Evolutionary conservation across 208 protist genomes (phyloP).

Genomic region (Leishmania martiniquensis): DNA sequence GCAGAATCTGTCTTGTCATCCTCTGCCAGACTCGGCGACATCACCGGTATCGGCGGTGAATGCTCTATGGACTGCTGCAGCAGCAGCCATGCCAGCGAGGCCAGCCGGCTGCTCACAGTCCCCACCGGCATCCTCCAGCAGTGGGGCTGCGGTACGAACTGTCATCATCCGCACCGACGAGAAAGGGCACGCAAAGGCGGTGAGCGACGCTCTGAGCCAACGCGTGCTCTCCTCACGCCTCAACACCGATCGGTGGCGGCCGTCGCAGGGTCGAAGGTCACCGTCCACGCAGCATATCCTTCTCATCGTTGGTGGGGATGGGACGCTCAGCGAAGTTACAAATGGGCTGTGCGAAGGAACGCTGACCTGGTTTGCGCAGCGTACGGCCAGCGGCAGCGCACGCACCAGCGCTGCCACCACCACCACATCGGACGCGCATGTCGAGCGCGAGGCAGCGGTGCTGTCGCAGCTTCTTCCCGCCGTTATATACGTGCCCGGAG

Average conservation of each 20-base stretch:
- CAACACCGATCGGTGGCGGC: neutral
- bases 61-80: conserved; percentile 9
- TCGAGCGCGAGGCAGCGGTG: conserved; percentile 52
- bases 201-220: conserved; percentile 22
- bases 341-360: conserved; percentile 74
- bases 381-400: neutral
- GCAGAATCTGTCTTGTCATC: neutral
- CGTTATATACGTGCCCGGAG: conserved; percentile 64
- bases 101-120: neutral
- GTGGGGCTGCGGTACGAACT: conserved; percentile 6
- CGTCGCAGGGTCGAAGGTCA: neutral
- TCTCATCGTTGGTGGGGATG: conserved; percentile 73
- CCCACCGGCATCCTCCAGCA: neutral
- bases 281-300: conserved; percentile 39
- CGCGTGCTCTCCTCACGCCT: conserved; percentile 23
- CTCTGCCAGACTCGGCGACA: neutral
- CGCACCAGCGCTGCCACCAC: neutral
- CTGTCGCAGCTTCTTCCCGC: conserved; percentile 66
- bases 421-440: conserved; percentile 35
- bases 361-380: conserved; percentile 24
- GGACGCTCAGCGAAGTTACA: conserved; percentile 79
- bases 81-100: neutral
- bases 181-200: conserved; percentile 14
- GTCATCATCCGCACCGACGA: conserved; percentile 24
- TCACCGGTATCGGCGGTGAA: neutral